Base-by-base conservation (phyloP, 1,139 yeast species). In the Geotrichum candidum region DNA sequence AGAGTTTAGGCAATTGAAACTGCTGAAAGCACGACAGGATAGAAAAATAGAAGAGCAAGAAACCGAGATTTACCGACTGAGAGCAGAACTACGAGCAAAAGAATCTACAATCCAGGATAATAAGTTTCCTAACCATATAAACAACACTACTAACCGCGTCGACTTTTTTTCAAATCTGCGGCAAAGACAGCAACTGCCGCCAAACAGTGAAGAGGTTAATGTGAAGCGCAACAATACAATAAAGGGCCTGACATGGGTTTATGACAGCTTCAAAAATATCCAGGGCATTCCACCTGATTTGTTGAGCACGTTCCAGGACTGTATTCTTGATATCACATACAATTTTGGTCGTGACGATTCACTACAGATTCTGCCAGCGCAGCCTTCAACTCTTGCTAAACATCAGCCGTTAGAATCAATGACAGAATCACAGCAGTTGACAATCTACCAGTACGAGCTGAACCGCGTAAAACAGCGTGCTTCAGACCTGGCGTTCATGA, bases 381-480 rank as follows among this genome's bases (percentile, higher is more conserved):
- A 33, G 22, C n/a, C 46, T 2, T 53, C 50, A 22, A 11, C 54
- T 11, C 13, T 25, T 9, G 48, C 23, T 7, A 41, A 41, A 5
- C 22, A 10, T 6, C 57, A 53, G 18, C 57, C 62, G 3, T 45
- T 60, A 3, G 38, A 56, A 15, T 33, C 54, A 15, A 54, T 59
- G 2, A 27, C 61, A 7, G 59, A 51, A 15, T 50, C 57, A 6
- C 63, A 61, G 31, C 63, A 56, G 23, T 45, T 61, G 48, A 50
- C 51, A 10, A 48, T 61, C 13, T 61, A 58, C 58, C 55, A 48
- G 23, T 61, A 61, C 48, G 61, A 61, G 18, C 41, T 48, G 2
- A 18, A 48, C 9, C 61, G 61, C 45, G 56, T 51, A n/a, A 56
- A 56, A n/a, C 25, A 18, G 45, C 54, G 48, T 11, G 29, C 53